Evolutionary conservation across 1,139 yeast species (phyloP).

Genomic region (Saccharomyces pastorianus): DNA sequence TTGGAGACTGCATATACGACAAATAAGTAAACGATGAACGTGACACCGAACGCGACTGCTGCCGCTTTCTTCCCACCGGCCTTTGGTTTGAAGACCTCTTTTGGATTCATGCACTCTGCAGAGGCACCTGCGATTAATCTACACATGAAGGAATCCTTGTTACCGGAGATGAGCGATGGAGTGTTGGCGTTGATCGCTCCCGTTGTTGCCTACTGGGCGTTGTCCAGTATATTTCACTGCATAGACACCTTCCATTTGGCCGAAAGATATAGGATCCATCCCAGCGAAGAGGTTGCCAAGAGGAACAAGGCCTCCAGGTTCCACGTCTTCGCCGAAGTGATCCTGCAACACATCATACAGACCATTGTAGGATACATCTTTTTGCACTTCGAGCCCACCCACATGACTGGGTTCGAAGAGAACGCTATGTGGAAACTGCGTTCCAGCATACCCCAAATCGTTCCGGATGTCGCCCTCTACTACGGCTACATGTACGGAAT

Average conservation of each 20-base stretch:
- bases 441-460: slow-evolving; percentile 33
- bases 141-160: slow-evolving; percentile 9
- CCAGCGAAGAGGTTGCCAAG: slow-evolving; percentile 70
- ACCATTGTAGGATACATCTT: slow-evolving; percentile 56
- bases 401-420: slow-evolving; percentile 67
- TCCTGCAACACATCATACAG: slow-evolving; percentile 78
- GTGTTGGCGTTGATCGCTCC: slow-evolving; percentile 67
- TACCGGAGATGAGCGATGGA: slow-evolving; percentile 43
- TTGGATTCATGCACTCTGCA: slow-evolving; percentile 18
- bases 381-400: slow-evolving; percentile 50
- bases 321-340: slow-evolving; percentile 73
- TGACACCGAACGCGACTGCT: slow-evolving; percentile 1
- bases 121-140: slow-evolving; percentile 14
- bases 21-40: not conserved
- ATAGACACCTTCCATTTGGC: slow-evolving; percentile 68
- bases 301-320: slow-evolving; percentile 65
- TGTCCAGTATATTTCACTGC: slow-evolving; percentile 64
- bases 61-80: slow-evolving; percentile 7
- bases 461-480: slow-evolving; percentile 43
- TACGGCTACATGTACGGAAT: slow-evolving; percentile 51
- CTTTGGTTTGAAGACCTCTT: slow-evolving; percentile 12
- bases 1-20: not conserved
- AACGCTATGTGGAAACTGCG: slow-evolving; percentile 60
- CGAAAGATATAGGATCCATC: slow-evolving; percentile 80
- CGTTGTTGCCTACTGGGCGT: slow-evolving; percentile 73